Conservation (phyloP, 2,329 filamentous ascomycete genomes). For the Penicillium aurantiogriseum region DNA sequence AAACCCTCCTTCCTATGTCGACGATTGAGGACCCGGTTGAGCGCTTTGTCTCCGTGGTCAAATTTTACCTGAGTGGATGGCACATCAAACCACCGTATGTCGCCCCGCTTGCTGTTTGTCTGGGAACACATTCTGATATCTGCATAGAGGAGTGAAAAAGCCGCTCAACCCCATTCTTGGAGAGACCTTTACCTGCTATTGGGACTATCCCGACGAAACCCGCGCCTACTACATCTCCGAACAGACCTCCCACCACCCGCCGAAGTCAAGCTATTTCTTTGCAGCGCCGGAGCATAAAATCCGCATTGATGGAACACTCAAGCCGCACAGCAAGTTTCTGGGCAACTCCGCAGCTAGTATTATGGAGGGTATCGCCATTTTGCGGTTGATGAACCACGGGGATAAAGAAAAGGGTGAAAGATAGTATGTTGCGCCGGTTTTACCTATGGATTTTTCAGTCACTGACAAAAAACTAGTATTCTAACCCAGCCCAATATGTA, state of each 20-base stretch:
- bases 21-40: conserved; percentile 82
- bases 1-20: conserved; percentile 86
- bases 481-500: conserved; percentile 99
- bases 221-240: conserved; percentile 94
- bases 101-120: background rate
- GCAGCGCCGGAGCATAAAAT: conserved; percentile 93
- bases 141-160: conserved; percentile 86
- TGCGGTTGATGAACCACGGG: conserved; percentile 78
- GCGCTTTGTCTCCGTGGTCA: conserved; percentile 91
- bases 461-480: conserved; percentile 56
- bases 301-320: conserved; percentile 90
- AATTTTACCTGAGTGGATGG: conserved; percentile 98
- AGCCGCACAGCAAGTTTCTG: conserved; percentile 90
- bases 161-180: conserved; percentile 94
- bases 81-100: conserved; percentile 94
- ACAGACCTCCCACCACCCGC: conserved; percentile 96
- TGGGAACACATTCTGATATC: conserved; percentile 1
- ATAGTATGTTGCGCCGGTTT: conserved; percentile 65
- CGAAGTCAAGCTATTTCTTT: conserved; percentile 99
- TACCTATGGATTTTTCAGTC: background rate
- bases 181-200: conserved; percentile 92
- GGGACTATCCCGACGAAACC: conserved; percentile 83
- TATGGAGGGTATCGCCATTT: conserved; percentile 93
- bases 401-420: conserved; percentile 66
- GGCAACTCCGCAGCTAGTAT: conserved; percentile 96